These are phyloP conservation scores for Chrysosporium keratinophilum DNA, from an alignment of 2,329 filamentous ascomycete genomes.

Conservation along the genomic window DNA sequence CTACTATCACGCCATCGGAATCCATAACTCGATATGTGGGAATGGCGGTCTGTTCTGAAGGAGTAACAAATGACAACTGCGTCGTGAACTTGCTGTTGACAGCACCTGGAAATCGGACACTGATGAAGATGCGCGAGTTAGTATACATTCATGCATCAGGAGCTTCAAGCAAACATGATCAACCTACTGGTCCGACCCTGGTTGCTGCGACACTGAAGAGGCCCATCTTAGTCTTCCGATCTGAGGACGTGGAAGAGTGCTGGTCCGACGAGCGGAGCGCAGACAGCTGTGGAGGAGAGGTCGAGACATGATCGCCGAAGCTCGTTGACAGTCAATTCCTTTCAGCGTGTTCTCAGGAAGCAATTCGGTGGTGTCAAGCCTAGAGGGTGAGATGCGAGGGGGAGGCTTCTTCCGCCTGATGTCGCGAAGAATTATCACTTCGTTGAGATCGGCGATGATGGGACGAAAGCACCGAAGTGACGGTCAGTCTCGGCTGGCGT, in stretches of 20 bases:
- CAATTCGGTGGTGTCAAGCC: background rate
- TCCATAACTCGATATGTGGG: conserved; percentile 88
- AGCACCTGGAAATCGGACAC: conserved; percentile 75
- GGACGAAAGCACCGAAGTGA: background rate
- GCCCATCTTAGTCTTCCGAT: conserved; percentile 37
- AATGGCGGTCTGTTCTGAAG: conserved; percentile 62
- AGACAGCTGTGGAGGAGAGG: conserved; percentile 16
- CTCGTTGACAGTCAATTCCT: background rate
- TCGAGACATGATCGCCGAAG: conserved; percentile 16
- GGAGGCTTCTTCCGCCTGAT: background rate
- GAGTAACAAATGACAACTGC: conserved; percentile 64
- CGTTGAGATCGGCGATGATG: background rate
- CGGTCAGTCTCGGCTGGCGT: conserved; percentile 24
- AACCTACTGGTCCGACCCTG: conserved; percentile 51
- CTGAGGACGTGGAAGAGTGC: conserved; percentile 9
- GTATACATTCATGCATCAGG: background rate
- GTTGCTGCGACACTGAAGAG: conserved; percentile 46
- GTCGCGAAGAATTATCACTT: background rate
- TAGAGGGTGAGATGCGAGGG: background rate
- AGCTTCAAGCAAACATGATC: background rate
- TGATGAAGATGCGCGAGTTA: conserved; percentile 21
- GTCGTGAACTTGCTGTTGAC: conserved; percentile 87
- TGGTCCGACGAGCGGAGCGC: conserved; percentile 10
- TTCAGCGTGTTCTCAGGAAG: background rate
- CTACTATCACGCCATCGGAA: conserved; percentile 74